These are phyloP conservation scores for Aspergillus tubingensis DNA, from an alignment of 2,329 filamentous ascomycete genomes.

Conservation along the genomic window DNA sequence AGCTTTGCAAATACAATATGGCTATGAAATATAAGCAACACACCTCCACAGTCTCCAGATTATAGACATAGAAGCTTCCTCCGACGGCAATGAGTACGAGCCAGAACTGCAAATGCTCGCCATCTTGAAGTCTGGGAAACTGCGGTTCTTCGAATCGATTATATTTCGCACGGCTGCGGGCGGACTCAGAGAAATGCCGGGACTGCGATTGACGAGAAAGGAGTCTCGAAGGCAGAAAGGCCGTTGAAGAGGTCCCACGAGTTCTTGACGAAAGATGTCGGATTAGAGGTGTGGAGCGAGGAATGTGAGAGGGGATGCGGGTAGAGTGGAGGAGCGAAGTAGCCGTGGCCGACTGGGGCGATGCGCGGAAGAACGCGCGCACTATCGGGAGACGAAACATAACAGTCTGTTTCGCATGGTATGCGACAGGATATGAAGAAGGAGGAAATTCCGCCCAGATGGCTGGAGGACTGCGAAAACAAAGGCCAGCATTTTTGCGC, in stretches of 20 bases:
- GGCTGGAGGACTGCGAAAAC: background rate
- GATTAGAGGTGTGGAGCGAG: background rate
- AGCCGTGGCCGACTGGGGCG: background rate
- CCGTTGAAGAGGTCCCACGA: background rate
- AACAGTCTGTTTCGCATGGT: slow-evolving; percentile 9
- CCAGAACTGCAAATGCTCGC: slow-evolving; percentile 18
- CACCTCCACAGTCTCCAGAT: slow-evolving; percentile 58
- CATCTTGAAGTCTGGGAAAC: background rate
- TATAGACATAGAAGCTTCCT: slow-evolving; percentile 55
- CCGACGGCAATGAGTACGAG: slow-evolving; percentile 33
- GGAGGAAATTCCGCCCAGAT: background rate
- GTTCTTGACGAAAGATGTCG: slow-evolving; percentile 1
- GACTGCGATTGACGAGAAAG: background rate
- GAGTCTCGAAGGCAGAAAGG: background rate
- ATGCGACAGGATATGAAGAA: background rate
- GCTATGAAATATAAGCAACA: slow-evolving; percentile 9
- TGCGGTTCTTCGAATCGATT: slow-evolving; percentile 18
- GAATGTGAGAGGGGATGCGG: too few relatives aligned
- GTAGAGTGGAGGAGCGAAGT: background rate
- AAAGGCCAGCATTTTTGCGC: background rate
- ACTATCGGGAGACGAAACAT: slow-evolving; percentile 21
- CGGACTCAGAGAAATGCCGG: slow-evolving; percentile 19
- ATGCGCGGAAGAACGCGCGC: slow-evolving; percentile 7
- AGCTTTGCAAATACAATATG: background rate
- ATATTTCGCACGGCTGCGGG: slow-evolving; percentile 11